Base-by-base conservation (phyloP, 441 rosid genomes). In the Isatis lusitanica region DNA sequence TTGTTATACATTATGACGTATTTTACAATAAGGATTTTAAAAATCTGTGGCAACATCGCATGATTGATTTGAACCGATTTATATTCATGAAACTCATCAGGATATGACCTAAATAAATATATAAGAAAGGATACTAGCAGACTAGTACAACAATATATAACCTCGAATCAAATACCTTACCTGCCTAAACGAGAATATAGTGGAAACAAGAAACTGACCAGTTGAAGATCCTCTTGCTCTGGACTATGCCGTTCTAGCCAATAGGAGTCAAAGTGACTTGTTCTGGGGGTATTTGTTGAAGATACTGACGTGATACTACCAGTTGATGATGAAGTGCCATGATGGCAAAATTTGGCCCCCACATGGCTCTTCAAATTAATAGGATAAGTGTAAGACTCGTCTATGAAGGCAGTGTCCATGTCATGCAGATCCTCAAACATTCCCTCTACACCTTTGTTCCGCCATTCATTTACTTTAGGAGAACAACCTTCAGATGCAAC, bases 371-470 rank as follows among this genome's bases (percentile, higher is more conserved):
- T 89, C 50, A 86, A 60, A 76, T 78, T 86, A 68, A 80, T 66
- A 67, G 85, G 74, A 47, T 78, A 76, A 24, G 72, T 75, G 66
- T 73, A 80, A 63, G 88, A 83, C 74, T 91, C 93, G 26, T 91
- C 97, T 48, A 91, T 89, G 69, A 74, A 83, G 67, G 97, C 88
- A 44, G 94, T 89, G 76, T 91, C 94, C 97, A 91, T 91, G 70
- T 89, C 97, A 83, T 91, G 97, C 80, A 89, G 87, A 74, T 91
- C 97, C 79, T 91, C 97, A 79, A 89, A 89, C 94, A 91, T 91
- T 72, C 97, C 94, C 79, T 91, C 91, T 61, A 89, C 84, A 31
- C 97, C 94, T 83, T 84, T 91, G 65, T 78, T 86, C 66, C 90
- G 82, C 93, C 97, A 91, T 68, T 91, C 97, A 75, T 85, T 86